phyloP scores from a whole-genome alignment of 768 basidiomycete species.

The Xerocomellus amylosporus region DNA sequence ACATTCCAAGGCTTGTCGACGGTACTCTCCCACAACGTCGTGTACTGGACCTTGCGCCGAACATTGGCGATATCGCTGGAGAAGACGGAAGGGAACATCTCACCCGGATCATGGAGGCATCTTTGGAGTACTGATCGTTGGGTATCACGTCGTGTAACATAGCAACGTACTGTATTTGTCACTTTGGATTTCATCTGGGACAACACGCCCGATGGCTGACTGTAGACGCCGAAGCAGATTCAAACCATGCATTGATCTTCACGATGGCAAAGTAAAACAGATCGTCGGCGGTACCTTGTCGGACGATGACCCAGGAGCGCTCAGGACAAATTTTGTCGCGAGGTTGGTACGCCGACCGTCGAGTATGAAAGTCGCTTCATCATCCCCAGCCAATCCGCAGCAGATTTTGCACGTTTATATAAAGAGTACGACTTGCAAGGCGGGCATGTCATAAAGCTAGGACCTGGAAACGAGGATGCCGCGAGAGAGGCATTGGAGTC shows the following conservation, averaged over 20 bases:
- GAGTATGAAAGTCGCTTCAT: slow-evolving; percentile 2
- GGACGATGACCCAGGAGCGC: slow-evolving; percentile 51
- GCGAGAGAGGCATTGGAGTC: slow-evolving; percentile 76
- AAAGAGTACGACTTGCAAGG: slow-evolving; percentile 64
- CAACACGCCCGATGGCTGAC: slow-evolving; percentile 18
- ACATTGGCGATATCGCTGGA: slow-evolving; percentile 77
- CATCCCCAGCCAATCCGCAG: slow-evolving; percentile 63
- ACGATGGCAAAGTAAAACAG: slow-evolving; percentile 95
- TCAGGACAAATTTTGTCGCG: slow-evolving; percentile 90
- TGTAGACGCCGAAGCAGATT: slow-evolving; percentile 49
- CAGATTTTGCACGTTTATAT: slow-evolving; percentile 80
- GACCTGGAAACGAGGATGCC: slow-evolving; percentile 85
- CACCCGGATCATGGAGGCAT: slow-evolving; percentile 73
- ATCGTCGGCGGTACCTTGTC: slow-evolving; percentile 95
- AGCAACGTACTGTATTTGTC: background rate
- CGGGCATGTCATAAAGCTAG: slow-evolving; percentile 96
- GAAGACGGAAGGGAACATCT: slow-evolving; percentile 84
- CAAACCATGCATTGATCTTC: slow-evolving; percentile 95
- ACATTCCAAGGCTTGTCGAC: slow-evolving; percentile 76
- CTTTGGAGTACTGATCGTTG: slow-evolving; percentile 62
- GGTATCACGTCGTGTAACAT: slow-evolving; percentile 9
- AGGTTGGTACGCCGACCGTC: slow-evolving; percentile 44
- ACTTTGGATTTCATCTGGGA: background rate
- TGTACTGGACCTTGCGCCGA: slow-evolving; percentile 90
- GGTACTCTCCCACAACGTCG: slow-evolving; percentile 91